phyloP scores from a whole-genome alignment of 257 asterid genomes.

The Penstemon eatonii region DNA sequence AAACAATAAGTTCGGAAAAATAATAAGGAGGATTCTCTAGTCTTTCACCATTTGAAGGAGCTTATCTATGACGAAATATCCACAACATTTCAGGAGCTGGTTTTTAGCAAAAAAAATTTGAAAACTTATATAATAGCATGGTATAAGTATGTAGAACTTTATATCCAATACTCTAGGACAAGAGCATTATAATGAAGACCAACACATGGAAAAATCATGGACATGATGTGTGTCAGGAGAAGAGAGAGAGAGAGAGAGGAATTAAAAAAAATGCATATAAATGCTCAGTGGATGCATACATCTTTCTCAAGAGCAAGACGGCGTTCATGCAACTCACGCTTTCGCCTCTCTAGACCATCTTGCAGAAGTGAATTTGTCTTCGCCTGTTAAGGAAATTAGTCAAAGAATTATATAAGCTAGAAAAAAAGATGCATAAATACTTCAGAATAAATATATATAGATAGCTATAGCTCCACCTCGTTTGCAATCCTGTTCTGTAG shows the following conservation, averaged over 20 bases:
- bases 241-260: not conserved
- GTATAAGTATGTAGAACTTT: not conserved
- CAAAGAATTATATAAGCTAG: constrained; percentile 22
- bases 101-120: too few species aligned
- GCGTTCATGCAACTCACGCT: constrained; percentile 68
- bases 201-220: constrained; percentile 11
- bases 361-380: constrained; percentile 52
- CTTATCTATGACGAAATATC: too few species aligned
- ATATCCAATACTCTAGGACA: not conserved
- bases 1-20: constrained; percentile 9
- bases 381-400: constrained; percentile 44
- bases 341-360: constrained; percentile 62
- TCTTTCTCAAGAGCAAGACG: constrained; percentile 85
- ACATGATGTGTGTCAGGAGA: not conserved
- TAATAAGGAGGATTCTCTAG: not conserved
- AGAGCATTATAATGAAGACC: constrained; percentile 14
- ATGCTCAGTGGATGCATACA: constrained; percentile 43
- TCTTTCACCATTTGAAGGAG: too few species aligned
- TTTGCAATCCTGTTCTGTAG: constrained; percentile 52
- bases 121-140: not conserved
- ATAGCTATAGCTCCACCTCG: constrained; percentile 55
- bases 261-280: not conserved
- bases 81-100: not conserved
- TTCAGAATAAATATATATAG: constrained; percentile 12
- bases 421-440: constrained; percentile 11